These are phyloP conservation scores for Rhizophagus prolifer DNA, from an alignment of 192 early-diverging fungal genomes.

Conservation along the genomic window DNA sequence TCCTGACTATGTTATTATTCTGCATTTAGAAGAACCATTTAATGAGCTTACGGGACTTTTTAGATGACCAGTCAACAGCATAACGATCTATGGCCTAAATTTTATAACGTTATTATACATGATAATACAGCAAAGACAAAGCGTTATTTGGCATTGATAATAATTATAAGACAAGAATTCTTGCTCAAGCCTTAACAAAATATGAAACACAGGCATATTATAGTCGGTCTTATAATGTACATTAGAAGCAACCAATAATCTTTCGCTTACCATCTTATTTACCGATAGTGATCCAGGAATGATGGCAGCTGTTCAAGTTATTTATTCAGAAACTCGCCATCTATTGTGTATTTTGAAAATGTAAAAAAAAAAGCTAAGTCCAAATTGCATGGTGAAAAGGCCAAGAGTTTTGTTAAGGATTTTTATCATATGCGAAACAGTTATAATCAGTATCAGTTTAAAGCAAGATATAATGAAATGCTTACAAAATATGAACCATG, in stretches of 20 bases:
- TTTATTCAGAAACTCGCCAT: constrained; percentile 10
- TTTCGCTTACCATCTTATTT: neutral
- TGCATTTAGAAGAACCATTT: no score
- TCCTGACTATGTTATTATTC: no score
- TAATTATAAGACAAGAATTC: neutral
- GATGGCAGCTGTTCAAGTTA: neutral
- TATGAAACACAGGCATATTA: constrained; percentile 29
- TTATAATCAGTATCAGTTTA: neutral
- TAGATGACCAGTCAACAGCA: no score
- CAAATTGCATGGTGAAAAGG: neutral
- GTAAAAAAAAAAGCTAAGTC: constrained; percentile 1
- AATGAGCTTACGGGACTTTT: no score
- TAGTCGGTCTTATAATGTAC: constrained; percentile 28
- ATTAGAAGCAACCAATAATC: constrained; percentile 25
- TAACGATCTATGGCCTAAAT: no score
- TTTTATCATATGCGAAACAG: neutral
- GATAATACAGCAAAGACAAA: no score
- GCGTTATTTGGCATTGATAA: constrained; percentile 27
- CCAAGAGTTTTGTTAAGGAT: neutral
- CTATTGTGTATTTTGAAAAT: neutral
- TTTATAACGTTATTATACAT: no score
- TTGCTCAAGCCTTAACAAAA: constrained; percentile 27
- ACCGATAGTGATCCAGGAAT: constrained; percentile 1
- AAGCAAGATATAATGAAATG: neutral
- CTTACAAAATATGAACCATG: neutral